Conservation (phyloP, 148 eudicot genomes). For the Dysphania ambrosioides region DNA sequence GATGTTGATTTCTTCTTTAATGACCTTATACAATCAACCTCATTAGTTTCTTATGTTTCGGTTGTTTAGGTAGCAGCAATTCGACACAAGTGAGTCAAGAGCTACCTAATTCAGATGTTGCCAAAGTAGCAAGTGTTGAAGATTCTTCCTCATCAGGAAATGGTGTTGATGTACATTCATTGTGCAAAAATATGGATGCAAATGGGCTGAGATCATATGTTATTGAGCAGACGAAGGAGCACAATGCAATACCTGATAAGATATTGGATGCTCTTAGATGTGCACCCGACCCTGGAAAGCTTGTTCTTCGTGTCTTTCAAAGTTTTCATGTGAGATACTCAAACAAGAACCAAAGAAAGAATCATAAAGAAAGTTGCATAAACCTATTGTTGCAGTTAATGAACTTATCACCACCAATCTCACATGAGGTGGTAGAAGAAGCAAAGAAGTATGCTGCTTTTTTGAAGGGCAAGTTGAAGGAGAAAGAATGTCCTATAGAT, state of each 20-base stretch:
- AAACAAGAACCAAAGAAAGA: background rate
- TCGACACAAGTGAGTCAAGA: too few relatives aligned
- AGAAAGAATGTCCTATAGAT: background rate
- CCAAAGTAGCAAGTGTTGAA: background rate
- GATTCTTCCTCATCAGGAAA: background rate
- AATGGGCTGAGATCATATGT: slow-evolving; percentile 28
- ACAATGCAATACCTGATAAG: slow-evolving; percentile 1
- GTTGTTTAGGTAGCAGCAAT: slow-evolving; percentile 17
- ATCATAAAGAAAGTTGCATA: slow-evolving; percentile 16
- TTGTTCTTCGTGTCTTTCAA: slow-evolving; percentile 41
- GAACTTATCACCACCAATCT: slow-evolving; percentile 25
- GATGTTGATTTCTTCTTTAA: background rate
- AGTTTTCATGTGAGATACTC: slow-evolving; percentile 15
- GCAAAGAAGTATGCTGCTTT: slow-evolving; percentile 20
- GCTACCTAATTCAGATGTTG: background rate
- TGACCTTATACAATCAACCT: background rate
- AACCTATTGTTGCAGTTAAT: slow-evolving; percentile 29
- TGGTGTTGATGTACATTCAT: background rate
- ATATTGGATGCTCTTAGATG: slow-evolving; percentile 28
- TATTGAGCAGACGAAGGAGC: slow-evolving; percentile 19
- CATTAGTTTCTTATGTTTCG: background rate
- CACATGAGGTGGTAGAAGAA: slow-evolving; percentile 12
- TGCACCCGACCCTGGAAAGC: slow-evolving; percentile 41
- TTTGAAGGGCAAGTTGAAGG: slow-evolving; percentile 15
- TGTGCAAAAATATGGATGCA: slow-evolving; percentile 30